Conservation (phyloP, 2,329 filamentous ascomycete species). For the Neopestalotiopsis clavispora region DNA sequence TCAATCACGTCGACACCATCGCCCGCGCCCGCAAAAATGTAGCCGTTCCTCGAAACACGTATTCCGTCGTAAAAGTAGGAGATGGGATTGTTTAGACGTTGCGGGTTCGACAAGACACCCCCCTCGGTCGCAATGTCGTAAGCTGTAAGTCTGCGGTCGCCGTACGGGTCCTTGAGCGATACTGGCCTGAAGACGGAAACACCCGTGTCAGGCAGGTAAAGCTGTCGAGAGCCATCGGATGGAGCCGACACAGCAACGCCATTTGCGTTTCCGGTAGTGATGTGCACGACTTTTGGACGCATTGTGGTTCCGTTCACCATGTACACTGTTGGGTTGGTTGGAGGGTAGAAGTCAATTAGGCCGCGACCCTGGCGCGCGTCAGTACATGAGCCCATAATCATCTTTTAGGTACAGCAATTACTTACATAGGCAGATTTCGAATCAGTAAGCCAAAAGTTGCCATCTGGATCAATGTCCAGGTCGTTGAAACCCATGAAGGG, state of each 20-base stretch:
- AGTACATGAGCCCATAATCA: neutral
- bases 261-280: conserved; percentile 8
- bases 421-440: neutral
- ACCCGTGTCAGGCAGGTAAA: conserved; percentile 9
- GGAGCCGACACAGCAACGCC: neutral
- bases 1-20: conserved; percentile 5
- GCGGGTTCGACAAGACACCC: neutral
- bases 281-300: conserved; percentile 4
- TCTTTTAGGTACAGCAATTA: neutral
- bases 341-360: neutral
- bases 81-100: neutral
- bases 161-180: neutral
- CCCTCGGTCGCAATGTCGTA: neutral
- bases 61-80: conserved; percentile 7
- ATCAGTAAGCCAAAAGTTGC: conserved; percentile 7
- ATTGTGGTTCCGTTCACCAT: neutral
- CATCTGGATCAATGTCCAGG: conserved; percentile 1
- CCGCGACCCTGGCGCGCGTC: neutral
- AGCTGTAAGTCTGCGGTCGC: neutral
- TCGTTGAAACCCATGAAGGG: conserved; percentile 15
- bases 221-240: neutral
- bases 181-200: neutral
- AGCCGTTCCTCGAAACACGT: neutral
- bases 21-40: neutral
- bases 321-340: conserved; percentile 7